Evolutionary conservation across 208 protist species (phyloP).

Genomic region (Spironucleus salmonicida): DNA sequence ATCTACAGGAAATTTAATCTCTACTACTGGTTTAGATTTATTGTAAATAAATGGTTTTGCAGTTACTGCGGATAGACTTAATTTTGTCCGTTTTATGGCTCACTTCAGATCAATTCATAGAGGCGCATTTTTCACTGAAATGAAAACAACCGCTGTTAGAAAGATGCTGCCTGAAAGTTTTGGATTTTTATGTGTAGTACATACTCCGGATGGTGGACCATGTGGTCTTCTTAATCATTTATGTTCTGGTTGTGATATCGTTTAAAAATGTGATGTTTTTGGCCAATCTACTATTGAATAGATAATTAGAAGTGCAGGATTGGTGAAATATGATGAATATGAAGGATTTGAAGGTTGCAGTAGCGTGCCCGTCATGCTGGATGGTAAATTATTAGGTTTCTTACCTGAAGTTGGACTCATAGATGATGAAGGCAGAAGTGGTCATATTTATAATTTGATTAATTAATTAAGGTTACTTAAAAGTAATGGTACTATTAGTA

Average conservation of each 20-base stretch:
- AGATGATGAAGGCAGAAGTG: too few species aligned
- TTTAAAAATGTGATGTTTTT: too few species aligned
- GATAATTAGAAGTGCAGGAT: background rate
- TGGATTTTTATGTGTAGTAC: conserved; percentile 98
- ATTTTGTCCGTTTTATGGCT: conserved; percentile 91
- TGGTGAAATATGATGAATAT: background rate
- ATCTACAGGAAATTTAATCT: conserved; percentile 60
- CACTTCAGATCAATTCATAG: conserved; percentile 86
- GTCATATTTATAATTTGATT: background rate
- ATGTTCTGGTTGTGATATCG: conserved; percentile 39
- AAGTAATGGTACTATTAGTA: background rate
- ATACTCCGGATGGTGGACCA: conserved; percentile 97
- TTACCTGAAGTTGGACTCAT: too few species aligned
- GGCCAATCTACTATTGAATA: background rate
- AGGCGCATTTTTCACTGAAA: conserved; percentile 86
- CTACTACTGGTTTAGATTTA: conserved; percentile 57
- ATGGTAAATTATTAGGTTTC: conserved; percentile 46
- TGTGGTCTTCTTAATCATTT: conserved; percentile 98
- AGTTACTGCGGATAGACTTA: conserved; percentile 92
- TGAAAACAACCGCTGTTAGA: conserved; percentile 70
- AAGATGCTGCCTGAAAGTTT: conserved; percentile 92
- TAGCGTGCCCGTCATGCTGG: conserved; percentile 44
- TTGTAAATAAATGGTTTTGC: conserved; percentile 71
- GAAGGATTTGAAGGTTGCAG: background rate
- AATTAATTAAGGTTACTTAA: background rate